Base-by-base conservation (phyloP, 257 asterid genomes). In the Nicotiana benthamiana region DNA sequence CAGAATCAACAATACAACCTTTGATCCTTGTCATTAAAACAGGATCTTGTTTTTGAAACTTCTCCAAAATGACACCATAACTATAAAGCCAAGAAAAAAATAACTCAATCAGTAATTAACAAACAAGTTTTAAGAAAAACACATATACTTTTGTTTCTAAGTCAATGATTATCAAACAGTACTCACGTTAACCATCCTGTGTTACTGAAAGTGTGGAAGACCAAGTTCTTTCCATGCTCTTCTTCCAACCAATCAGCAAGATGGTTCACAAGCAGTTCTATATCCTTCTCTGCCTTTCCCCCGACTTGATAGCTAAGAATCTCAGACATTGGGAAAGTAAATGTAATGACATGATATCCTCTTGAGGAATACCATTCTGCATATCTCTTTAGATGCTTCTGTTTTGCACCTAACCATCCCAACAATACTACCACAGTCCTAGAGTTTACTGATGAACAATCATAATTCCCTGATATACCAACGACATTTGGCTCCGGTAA, bases 341-440 rank as follows among this genome's bases (percentile, higher is more conserved):
- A 95, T 3, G 99, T 91, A 77, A 93, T 92, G 53, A 80, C 99
- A 89, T 95, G 97, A 84, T 89, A 93, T 72, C 99, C 99, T 82
- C 91, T 89, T 1, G 97, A 90, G 52, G 93, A 87, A 77, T 95
- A 95, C 99, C 97, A 95, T 32, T 92, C 98, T 0, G 99, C 98
- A 72, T 95, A 95, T 80, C 80, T 87, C 57, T 84, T 93, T 43
- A 95, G 93, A 88, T 95, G 98, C 88, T 88, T 95, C 86, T 95
- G 97, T 88, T 90, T 92, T 2, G 98, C 95, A 27, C 99, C 99
- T 80, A 95, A 84, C 99, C 99, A 95, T 75, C 99, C 99, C 59
- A 95, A 90, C 89, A 95, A 88, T 59, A 95, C 94, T 48, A 95
- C 99, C 64, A 95, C 97, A 5, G 98, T 95, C 90, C 86, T 91